Evolutionary conservation across 208 protist genomes (phyloP).

Genomic region (Trypanosoma vivax): DNA sequence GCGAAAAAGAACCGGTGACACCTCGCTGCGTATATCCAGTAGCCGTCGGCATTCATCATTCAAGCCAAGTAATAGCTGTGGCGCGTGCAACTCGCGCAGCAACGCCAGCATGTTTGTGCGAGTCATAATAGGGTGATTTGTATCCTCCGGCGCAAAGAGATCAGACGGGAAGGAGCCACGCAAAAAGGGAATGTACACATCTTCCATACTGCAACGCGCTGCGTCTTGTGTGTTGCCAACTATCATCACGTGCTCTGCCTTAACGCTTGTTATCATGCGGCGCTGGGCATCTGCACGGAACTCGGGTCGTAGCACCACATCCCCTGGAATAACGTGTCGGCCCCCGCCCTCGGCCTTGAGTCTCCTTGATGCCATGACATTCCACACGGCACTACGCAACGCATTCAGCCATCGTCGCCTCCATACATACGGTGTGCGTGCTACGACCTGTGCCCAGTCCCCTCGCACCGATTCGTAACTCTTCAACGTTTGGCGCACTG

Average conservation of each 20-base stretch:
- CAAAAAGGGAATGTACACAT: slow-evolving; percentile 81
- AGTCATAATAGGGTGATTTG: slow-evolving; percentile 73
- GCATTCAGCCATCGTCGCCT: slow-evolving; percentile 76
- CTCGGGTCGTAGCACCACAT: slow-evolving; percentile 60
- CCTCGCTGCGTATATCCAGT: slow-evolving; percentile 57
- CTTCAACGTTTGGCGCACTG: slow-evolving; percentile 60
- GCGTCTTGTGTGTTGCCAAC: slow-evolving; percentile 42
- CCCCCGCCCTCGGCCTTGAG: slow-evolving; percentile 19
- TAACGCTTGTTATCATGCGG: slow-evolving; percentile 56
- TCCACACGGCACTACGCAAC: slow-evolving; percentile 71
- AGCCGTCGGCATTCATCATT: slow-evolving; percentile 35
- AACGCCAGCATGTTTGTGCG: slow-evolving; percentile 44
- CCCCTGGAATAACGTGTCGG: slow-evolving; percentile 47
- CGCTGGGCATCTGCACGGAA: slow-evolving; percentile 51
- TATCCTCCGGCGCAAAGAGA: slow-evolving; percentile 48
- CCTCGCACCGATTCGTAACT: slow-evolving; percentile 54
- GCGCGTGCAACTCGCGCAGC: slow-evolving; percentile 51
- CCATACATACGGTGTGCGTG: slow-evolving; percentile 60
- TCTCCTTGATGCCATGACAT: slow-evolving; percentile 69
- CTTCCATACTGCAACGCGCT: slow-evolving; percentile 41
- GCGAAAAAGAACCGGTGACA: slow-evolving; percentile 60
- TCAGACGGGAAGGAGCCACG: slow-evolving; percentile 58
- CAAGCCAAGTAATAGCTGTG: slow-evolving; percentile 67
- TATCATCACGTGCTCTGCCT: slow-evolving; percentile 69
- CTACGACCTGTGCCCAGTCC: slow-evolving; percentile 55